phyloP scores from a whole-genome alignment of 805 yeast genomes.

The Kodamaea nitidulidarum region DNA sequence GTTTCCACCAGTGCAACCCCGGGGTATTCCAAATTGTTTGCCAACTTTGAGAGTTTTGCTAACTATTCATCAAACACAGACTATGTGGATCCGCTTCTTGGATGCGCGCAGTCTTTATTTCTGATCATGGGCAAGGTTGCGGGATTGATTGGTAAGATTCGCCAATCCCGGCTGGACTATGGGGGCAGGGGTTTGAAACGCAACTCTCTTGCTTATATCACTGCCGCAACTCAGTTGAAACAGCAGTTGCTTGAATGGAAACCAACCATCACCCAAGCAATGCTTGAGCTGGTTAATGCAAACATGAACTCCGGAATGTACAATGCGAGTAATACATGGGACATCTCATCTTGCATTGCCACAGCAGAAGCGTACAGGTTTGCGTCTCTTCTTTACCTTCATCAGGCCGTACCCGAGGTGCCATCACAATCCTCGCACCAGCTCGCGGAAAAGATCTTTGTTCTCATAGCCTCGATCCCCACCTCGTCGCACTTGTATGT shows the following conservation, averaged over 20 bases:
- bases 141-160: constrained; percentile 46
- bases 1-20: constrained; percentile 4
- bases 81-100: constrained; percentile 60
- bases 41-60: constrained; percentile 36
- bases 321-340: constrained; percentile 35
- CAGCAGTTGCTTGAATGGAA: constrained; percentile 54
- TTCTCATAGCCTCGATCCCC: constrained; percentile 61
- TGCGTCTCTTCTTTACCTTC: constrained; percentile 55
- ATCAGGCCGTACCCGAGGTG: constrained; percentile 69
- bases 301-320: constrained; percentile 28
- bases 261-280: constrained; percentile 41
- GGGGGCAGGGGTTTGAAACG: constrained; percentile 14
- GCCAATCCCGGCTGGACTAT: constrained; percentile 27
- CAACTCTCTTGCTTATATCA: constrained; percentile 45
- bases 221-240: constrained; percentile 53
- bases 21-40: constrained; percentile 28
- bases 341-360: constrained; percentile 55
- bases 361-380: constrained; percentile 69
- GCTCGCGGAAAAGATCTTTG: constrained; percentile 56
- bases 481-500: constrained; percentile 51
- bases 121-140: constrained; percentile 65
- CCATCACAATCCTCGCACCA: constrained; percentile 52
- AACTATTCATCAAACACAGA: constrained; percentile 31
- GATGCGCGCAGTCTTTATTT: constrained; percentile 62
- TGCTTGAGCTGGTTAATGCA: constrained; percentile 16